Evolutionary conservation across 345 rosid genomes (phyloP), one percentile per base, ranked within the genome.

Genomic region (Erysimum cheiranthoides): DNA sequence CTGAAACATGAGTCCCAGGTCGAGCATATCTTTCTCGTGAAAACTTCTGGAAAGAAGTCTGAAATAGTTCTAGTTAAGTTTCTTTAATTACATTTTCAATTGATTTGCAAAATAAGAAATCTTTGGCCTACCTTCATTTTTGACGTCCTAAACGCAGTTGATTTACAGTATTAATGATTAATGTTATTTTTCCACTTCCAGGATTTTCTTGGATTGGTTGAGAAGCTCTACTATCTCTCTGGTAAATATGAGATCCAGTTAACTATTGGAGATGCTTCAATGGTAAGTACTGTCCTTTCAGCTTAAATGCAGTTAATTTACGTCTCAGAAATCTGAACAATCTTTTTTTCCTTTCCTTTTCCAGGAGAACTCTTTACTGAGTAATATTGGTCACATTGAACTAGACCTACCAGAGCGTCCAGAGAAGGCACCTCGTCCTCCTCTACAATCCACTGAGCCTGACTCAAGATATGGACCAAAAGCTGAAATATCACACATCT

Each of bases 171-270:
- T 35, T 51, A 77, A 71, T 53, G 59, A 6, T 67, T 45, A 4
- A 3, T 61, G 25, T 66, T 31, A 34, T 30, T 65, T 28, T 65
- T 28, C 71, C 73, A 73, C 52, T 34, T 78, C 80, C 54, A 96
- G 99, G 97, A 93, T 85, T 93, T 96, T 79, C 95, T 96, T 21
- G 90, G 96, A 61, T 79, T 91, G 79, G 97, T 96, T 57, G 99
- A 96, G 81, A 93, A 91, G 84, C 86, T 96, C 56, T 96, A 80
- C 85, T 96, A 96, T 74, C 90, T 93, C 27, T 96, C 98, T 5
- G 97, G 98, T 64, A 86, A 71, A 85, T 96, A 93, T 56, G 89
- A 90, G 72, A 83, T 93, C 59, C 93, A 96, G 84, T 90, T 96
- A n/a, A 76, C 85, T 46, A 81, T 93, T 64, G 99, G 99, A 58